Evolutionary conservation across 371 early-diverging fungal species (phyloP), one percentile per base, ranked within the genome.

Genomic region (Blakeslea trispora): DNA sequence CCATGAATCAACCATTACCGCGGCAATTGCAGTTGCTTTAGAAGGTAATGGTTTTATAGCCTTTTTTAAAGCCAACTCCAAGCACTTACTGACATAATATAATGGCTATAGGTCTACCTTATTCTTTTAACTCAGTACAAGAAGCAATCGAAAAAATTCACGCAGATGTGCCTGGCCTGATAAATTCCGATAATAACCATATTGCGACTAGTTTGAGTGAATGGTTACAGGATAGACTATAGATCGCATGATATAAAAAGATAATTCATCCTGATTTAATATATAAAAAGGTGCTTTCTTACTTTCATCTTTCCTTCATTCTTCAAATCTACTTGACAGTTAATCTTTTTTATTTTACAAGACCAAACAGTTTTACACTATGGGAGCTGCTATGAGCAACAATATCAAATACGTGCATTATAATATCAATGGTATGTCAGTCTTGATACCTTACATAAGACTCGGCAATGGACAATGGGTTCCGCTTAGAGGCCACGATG

Each of bases 71-170:
- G 32, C 50, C 48, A 45, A 24, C 40, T 14, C 10, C n/a, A n/a
- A n/a, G n/a, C n/a, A n/a, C n/a, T n/a, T n/a, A n/a, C n/a, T n/a
- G n/a, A n/a, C n/a, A n/a, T n/a, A n/a, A n/a, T n/a, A n/a, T n/a
- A n/a, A n/a, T n/a, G n/a, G n/a, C n/a, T n/a, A 17, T 54, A 74
- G 75, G 71, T 6, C 62, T 69, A 23, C 67, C 53, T 32, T 77
- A 77, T 55, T 67, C 74, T 18, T 82, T 89, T 48, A 75, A 85
- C 39, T 92, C 91, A 15, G 91, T 96, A 81, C 72, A 85, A 53
- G 83, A 78, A 55, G 82, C 81, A 17, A 71, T 82, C 18, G 64
- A 74, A 51, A 75, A 80, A 35, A 74, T 83, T 45, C 57, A 74
- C 15, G 21, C 22, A 11, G 63, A 77, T 22, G 64, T 77, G 40